Conservation (phyloP, 2,329 filamentous ascomycete species). For the Pyricularia grisea region DNA sequence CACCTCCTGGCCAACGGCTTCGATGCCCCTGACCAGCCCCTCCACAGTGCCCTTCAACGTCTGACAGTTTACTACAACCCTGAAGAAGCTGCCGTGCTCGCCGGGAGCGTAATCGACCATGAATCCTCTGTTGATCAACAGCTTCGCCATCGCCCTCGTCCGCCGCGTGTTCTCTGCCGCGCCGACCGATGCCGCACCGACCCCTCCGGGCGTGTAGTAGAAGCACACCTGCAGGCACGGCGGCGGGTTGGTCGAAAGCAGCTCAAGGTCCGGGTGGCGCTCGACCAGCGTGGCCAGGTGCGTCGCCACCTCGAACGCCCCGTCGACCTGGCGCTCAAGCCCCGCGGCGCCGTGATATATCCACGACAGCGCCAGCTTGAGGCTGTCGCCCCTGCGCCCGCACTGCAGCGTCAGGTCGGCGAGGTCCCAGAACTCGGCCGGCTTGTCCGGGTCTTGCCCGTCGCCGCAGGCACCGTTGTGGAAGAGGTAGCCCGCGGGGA, state of each 20-base stretch:
- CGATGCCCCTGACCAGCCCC: constrained; percentile 43
- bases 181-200: constrained; percentile 30
- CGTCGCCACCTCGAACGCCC: constrained; percentile 62
- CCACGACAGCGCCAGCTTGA: constrained; percentile 86
- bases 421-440: constrained; percentile 67
- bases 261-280: constrained; percentile 45
- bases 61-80: constrained; percentile 50
- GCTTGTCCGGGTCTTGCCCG: constrained; percentile 24
- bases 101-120: constrained; percentile 56
- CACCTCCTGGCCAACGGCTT: constrained; percentile 30
- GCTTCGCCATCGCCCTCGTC: constrained; percentile 38
- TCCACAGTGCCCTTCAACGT: constrained; percentile 41
- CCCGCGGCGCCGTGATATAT: constrained; percentile 76
- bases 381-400: constrained; percentile 71
- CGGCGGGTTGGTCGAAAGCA: constrained; percentile 68
- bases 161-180: constrained; percentile 35
- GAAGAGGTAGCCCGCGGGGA: constrained; percentile 81
- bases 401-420: constrained; percentile 92
- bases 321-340: constrained; percentile 60
- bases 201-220: constrained; percentile 57
- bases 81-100: constrained; percentile 44
- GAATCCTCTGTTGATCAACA: constrained; percentile 41
- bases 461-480: constrained; percentile 34
- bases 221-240: constrained; percentile 94
- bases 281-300: constrained; percentile 56